Evolutionary conservation across 2,329 filamentous ascomycete species (phyloP).

Genomic region (Monosporascus sp.): DNA sequence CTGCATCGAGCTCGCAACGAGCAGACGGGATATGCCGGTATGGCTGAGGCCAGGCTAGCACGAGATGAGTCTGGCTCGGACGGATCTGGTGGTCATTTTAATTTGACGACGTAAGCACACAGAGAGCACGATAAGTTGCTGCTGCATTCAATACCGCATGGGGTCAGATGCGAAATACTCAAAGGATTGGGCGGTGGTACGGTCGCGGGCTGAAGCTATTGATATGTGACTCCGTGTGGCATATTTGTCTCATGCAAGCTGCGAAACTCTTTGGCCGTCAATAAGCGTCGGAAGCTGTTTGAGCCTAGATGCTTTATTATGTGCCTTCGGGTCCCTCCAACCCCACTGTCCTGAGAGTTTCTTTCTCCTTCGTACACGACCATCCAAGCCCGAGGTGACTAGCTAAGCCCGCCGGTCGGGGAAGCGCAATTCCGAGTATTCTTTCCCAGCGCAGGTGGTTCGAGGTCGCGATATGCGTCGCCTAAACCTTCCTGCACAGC

Average conservation of each 20-base stretch:
- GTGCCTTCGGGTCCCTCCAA: too few relatives aligned
- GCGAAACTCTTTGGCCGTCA: neutral
- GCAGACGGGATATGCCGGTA: too few relatives aligned
- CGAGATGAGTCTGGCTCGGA: neutral
- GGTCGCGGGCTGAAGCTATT: neutral
- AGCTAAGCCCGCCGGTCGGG: too few relatives aligned
- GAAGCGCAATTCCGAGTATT: too few relatives aligned
- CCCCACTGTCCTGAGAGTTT: too few relatives aligned
- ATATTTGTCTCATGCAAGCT: constrained; percentile 1
- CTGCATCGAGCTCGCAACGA: too few relatives aligned
- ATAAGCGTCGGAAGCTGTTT: neutral
- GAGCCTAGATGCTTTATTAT: neutral
- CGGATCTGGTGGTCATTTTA: neutral
- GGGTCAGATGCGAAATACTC: neutral
- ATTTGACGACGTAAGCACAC: neutral
- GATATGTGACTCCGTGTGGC: neutral
- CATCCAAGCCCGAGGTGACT: too few relatives aligned
- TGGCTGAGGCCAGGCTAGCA: too few relatives aligned
- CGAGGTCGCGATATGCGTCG: too few relatives aligned
- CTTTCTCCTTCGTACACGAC: too few relatives aligned
- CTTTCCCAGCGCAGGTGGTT: too few relatives aligned
- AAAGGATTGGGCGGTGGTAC: neutral
- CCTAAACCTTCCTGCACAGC: too few relatives aligned
- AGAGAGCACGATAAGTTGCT: neutral
- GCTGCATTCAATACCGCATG: neutral